Conservation (phyloP, 2,329 filamentous ascomycete genomes). For the Beauveria varroae region DNA sequence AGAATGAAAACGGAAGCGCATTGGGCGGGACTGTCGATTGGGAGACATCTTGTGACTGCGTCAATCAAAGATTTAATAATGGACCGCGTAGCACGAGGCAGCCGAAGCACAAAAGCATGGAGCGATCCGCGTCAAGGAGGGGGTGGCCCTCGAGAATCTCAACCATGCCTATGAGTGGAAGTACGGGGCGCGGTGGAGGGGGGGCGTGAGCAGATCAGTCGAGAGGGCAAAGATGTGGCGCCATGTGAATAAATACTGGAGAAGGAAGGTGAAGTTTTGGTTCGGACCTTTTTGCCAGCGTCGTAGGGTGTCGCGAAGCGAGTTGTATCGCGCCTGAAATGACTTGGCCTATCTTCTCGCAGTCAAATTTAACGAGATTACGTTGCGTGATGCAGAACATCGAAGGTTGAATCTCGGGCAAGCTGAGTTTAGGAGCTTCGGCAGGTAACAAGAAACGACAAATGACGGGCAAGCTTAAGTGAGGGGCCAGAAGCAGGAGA, state of each 20-base stretch:
- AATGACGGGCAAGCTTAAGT: not conserved
- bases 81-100: not conserved
- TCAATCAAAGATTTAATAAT: not conserved
- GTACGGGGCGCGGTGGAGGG: not conserved
- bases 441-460: not conserved
- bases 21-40: not conserved
- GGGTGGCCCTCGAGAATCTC: not conserved
- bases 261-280: not conserved
- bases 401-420: not conserved
- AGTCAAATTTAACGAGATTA: not conserved
- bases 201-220: not conserved
- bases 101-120: not conserved
- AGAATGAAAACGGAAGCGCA: not conserved
- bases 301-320: not conserved
- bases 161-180: not conserved
- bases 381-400: not conserved
- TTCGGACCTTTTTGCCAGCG: not conserved
- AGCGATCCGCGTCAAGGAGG: not conserved
- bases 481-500: not conserved
- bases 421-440: not conserved
- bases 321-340: not conserved
- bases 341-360: not conserved
- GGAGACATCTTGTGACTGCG: not conserved
- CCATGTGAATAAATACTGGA: not conserved
- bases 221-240: constrained; percentile 2